These are phyloP conservation scores for Craspedostauros australis DNA, from an alignment of 108 stramenopile genomes.

Conservation along the genomic window DNA sequence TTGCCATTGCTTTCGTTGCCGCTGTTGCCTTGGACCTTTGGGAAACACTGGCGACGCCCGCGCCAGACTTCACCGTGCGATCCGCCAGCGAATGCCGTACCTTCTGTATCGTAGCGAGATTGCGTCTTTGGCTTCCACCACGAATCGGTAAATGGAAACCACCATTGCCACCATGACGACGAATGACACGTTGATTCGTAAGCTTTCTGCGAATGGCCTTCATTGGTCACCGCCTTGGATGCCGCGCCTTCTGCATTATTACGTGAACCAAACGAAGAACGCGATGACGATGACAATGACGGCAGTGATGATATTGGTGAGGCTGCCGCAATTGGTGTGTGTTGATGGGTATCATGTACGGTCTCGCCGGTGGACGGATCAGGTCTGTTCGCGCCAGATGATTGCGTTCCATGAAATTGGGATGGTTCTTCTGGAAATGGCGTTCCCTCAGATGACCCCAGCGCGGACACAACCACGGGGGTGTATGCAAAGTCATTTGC, in stretches of 20 bases:
- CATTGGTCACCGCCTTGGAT: neutral
- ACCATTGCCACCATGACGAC: conserved; percentile 38
- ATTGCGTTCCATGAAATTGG: too few relatives aligned
- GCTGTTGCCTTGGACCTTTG: neutral
- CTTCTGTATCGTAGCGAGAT: conserved; percentile 40
- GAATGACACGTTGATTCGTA: neutral
- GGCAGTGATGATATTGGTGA: neutral
- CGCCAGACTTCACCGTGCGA: conserved; percentile 80
- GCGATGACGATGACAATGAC: neutral
- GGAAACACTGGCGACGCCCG: conserved; percentile 53
- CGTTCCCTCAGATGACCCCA: neutral
- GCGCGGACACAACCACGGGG: conserved; percentile 12
- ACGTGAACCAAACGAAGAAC: neutral
- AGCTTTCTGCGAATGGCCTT: neutral
- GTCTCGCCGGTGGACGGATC: neutral
- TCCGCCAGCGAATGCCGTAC: conserved; percentile 72
- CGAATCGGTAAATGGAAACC: conserved; percentile 17
- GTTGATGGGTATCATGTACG: neutral
- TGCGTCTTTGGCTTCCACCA: conserved; percentile 22
- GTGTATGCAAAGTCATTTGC: conserved; percentile 40
- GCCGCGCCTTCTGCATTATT: neutral
- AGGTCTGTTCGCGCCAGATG: neutral
- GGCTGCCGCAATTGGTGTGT: neutral
- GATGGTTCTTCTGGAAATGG: neutral
- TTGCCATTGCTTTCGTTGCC: neutral